phyloP scores from a whole-genome alignment of 805 yeast genomes.

The Blastobotrys parvus region DNA sequence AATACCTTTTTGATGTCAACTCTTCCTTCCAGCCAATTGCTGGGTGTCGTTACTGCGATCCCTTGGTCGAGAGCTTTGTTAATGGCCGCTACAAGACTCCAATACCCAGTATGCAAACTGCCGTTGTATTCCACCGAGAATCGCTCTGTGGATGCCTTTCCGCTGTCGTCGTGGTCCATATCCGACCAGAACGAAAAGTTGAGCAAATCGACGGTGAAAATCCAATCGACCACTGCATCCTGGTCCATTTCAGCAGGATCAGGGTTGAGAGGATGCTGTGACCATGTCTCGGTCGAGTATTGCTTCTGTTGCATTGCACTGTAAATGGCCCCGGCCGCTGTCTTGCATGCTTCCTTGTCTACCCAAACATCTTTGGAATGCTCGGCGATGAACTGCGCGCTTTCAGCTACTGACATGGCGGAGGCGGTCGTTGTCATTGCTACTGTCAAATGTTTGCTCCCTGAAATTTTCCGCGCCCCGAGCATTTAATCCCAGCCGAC shows the following conservation, averaged over 20 bases:
- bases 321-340: slow-evolving; percentile 25
- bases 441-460: too few relatives aligned
- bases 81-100: slow-evolving; percentile 37
- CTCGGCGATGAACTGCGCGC: slow-evolving; percentile 24
- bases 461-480: too few relatives aligned
- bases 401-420: too few relatives aligned
- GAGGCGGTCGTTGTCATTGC: too few relatives aligned
- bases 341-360: slow-evolving; percentile 19
- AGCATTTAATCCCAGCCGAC: too few relatives aligned
- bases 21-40: slow-evolving; percentile 26
- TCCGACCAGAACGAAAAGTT: slow-evolving; percentile 40
- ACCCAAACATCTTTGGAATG: slow-evolving; percentile 27
- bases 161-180: slow-evolving; percentile 25
- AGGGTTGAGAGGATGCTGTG: slow-evolving; percentile 31
- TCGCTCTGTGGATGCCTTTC: slow-evolving; percentile 21
- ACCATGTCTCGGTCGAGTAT: slow-evolving; percentile 32
- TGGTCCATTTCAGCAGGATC: slow-evolving; percentile 4
- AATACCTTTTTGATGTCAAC: slow-evolving; percentile 24
- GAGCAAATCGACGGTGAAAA: slow-evolving; percentile 34
- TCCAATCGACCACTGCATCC: slow-evolving; percentile 29
- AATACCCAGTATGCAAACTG: slow-evolving; percentile 34
- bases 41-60: slow-evolving; percentile 31
- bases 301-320: slow-evolving; percentile 21
- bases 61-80: slow-evolving; percentile 35
- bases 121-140: slow-evolving; percentile 30